Evolutionary conservation across 2,329 filamentous ascomycete species (phyloP), one percentile per base, ranked within the genome.

Genomic region (Colletotrichum nymphaeae): DNA sequence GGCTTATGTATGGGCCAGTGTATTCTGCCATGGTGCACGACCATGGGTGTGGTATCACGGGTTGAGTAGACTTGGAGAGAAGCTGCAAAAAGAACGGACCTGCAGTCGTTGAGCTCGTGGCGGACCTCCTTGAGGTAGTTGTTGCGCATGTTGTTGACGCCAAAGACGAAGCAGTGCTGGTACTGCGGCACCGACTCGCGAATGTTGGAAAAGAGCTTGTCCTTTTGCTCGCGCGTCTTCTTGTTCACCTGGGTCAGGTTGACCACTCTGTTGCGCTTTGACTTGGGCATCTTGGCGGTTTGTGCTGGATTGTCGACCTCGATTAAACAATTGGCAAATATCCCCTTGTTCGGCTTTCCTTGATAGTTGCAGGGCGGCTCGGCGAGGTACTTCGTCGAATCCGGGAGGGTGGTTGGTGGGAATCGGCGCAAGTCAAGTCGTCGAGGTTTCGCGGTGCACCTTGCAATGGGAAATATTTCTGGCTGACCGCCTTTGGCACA

Each of bases 111-210:
- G 78, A 98, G 92, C 79, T 98, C 93, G 77, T 92, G 90, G 78
- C 96, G 92, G 78, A 98, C 94, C 79, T 95, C 92, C 87, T 98
- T 98, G 80, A 98, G 87, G 84, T 98, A 95, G 78, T 93, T 97
- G 87, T 99, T 99, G 83, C 97, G 95, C 95, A 98, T 98, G 88
- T 98, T 98, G 82, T 97, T 94, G 78, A 99, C 93, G 80, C 90
- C 90, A 83, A 99, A 97, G 81, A 98, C 94, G 85, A 97, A 97
- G 86, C 96, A 93, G 88, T 96, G 92, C 84, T 95, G 91, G 88
- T 96, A 98, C 80, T 94, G 87, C 81, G 95, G 93, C 74, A 97
- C 89, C 80, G 92, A 92, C 82, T 95, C 93, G 83, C 95, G 95
- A 76, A 99, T 93, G 83, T 94, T 95, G 84, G 93, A 88, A 86